Base-by-base conservation (phyloP, 768 basidiomycete genomes). In the Boletus vermiculosoides region DNA sequence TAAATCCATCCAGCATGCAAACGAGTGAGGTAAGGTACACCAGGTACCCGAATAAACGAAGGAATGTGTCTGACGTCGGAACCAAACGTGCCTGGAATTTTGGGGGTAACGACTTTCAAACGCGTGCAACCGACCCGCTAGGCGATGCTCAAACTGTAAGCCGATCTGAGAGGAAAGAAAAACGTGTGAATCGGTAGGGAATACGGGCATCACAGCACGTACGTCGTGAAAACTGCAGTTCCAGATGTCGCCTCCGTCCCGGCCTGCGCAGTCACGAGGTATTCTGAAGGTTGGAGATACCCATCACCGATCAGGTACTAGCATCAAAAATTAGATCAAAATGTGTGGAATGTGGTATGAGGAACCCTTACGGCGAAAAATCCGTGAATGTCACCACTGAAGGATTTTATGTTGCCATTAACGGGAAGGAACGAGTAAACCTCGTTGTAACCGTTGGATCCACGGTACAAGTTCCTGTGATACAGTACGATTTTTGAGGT, bases 201-300 rank as follows among this genome's bases (percentile, higher is more conserved):
- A 20, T 4, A 8, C 5, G 20, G 5, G 5, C 0, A 13, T 1
- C 9, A 16, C 6, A 8, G 13, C 34, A 72, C 81, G 64, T 62
- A 86, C 85, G 80, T 81, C 0, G 74, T 78, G 9, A 87, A 69
- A 0, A 75, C 78, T 11, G 81, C 84, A 30, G 74, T 73, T n/a
- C 85, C 85, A 12, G 76, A 76, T 0, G 82, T 86, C 16, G 81
- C 80, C 67, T 88, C 87, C 0, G 82, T 83, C 7, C 87, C 87
- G 8, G 77, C 85, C 63, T 88, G 85, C 2, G 78, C 78, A 13
- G 80, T 84, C 37, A 68, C 77, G 51, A 88, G 74, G 71, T 78
- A 88, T 62, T 88, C 80, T 3, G 82, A 79, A 15, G 77, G 64
- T 56, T 71, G 68, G 33, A 88, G 59, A 5, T 77, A 74, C 34